Percentiles rank a stretch among this genome's conserved stretches.
phyloP scores from a whole-genome alignment of 2,329 filamentous ascomycete species.

The Raffaelea arxii region DNA sequence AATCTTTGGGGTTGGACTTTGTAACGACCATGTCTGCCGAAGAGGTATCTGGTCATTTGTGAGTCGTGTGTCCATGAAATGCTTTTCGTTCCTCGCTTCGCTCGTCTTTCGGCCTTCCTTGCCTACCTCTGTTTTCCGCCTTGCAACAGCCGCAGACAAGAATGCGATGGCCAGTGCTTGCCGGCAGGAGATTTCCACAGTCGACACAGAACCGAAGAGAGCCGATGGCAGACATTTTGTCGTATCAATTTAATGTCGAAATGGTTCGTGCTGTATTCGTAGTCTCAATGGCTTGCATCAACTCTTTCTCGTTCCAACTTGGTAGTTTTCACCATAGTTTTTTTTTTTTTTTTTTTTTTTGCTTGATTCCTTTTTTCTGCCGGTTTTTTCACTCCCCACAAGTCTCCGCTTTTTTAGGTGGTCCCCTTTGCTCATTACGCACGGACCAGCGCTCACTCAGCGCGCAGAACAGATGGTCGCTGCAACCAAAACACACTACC shows the following conservation, averaged over 20 bases:
- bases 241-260: no score
- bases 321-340: no score
- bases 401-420: no score
- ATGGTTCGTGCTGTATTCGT: not conserved
- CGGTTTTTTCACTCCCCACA: no score
- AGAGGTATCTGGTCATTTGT: conserved; percentile 54
- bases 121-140: conserved; percentile 68
- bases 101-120: not conserved
- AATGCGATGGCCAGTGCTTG: conserved; percentile 64
- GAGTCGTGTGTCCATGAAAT: no score
- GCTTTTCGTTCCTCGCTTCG: not conserved
- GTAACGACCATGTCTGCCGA: conserved; percentile 70
- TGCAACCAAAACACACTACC: no score
- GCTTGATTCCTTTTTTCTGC: no score
- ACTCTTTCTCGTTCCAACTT: not conserved
- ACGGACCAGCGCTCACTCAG: no score
- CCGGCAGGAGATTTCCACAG: conserved; percentile 82
- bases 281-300: not conserved
- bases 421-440: no score
- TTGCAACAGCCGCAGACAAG: conserved; percentile 81
- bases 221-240: conserved; percentile 86
- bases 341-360: no score
- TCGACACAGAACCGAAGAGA: conserved; percentile 88
- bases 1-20: conserved; percentile 77
- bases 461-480: no score